Evolutionary conservation across 306 rosid species (phyloP), one percentile per base, ranked within the genome.

Genomic region (Macrotyloma uniflorum): DNA sequence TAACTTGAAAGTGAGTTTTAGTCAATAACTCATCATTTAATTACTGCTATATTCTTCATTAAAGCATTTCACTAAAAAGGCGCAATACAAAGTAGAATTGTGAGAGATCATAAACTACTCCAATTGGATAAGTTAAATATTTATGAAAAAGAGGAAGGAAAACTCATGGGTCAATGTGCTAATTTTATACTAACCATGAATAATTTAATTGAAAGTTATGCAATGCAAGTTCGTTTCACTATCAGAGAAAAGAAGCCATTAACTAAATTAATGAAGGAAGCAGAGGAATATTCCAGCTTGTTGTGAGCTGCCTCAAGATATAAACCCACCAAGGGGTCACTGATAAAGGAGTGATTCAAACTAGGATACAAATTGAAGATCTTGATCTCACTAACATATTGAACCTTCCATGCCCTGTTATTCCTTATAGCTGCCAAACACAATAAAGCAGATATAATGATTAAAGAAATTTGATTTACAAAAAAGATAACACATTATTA

Each of bases 231-330:
- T 74, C 53, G 18, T 61, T 28, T 67, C 70, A 40, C 24, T 28
- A 42, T 68, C 50, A 72, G 55, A 19, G 33, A 38, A 72, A 73
- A 73, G 22, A 33, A 38, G 22, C 15, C 49, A 51, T 63, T 22
- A 74, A 72, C 61, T 15, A 68, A n/a, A 67, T 61, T 10, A 68
- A 62, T 57, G 15, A 26, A 74, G 22, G 51, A 81, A 61, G 66
- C 43, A 74, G 66, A 75, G 75, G 84, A 86, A 84, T 86, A 85
- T 85, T 85, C 84, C 86, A 72, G 80, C 75, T 78, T 78, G 77
- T 46, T 71, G 30, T 72, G 86, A 84, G 79, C 72, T 85, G 85
- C 82, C 72, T 51, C 63, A 65, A 82, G 65, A 57, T 77, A 67
- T 40, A 67, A 82, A 67, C 62, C 88, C 83, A 80, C 76, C 40